phyloP scores from a whole-genome alignment of 805 yeast genomes.

The Lipomyces yamanashiensis region DNA sequence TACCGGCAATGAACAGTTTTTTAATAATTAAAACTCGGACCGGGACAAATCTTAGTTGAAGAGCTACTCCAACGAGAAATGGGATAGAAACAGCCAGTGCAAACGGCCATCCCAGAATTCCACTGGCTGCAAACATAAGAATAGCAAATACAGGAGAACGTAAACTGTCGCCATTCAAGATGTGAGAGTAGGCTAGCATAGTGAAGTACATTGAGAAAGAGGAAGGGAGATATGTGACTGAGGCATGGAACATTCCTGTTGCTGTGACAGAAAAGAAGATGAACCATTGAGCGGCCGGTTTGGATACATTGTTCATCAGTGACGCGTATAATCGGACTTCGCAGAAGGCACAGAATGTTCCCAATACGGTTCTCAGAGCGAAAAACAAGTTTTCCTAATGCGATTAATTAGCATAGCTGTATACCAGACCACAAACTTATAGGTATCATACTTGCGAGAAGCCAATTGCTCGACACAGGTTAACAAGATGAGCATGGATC shows the following conservation, averaged over 20 bases:
- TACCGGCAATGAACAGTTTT: slow-evolving; percentile 36
- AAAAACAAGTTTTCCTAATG: slow-evolving; percentile 52
- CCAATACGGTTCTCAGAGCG: slow-evolving; percentile 54
- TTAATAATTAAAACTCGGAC: slow-evolving; percentile 1
- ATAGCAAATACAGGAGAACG: slow-evolving; percentile 32
- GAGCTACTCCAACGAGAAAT: slow-evolving; percentile 48
- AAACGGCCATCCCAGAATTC: slow-evolving; percentile 92
- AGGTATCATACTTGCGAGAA: slow-evolving; percentile 25
- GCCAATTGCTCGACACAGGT: slow-evolving; percentile 34
- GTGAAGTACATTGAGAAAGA: slow-evolving; percentile 65
- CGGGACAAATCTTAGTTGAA: slow-evolving; percentile 30
- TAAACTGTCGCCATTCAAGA: slow-evolving; percentile 30
- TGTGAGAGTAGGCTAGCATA: slow-evolving; percentile 45
- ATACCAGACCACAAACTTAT: background rate
- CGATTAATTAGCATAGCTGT: background rate
- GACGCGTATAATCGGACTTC: slow-evolving; percentile 60
- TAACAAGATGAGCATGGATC: slow-evolving; percentile 47
- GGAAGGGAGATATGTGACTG: slow-evolving; percentile 84
- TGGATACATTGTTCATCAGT: slow-evolving; percentile 47
- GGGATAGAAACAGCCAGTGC: slow-evolving; percentile 69
- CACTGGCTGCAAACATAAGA: slow-evolving; percentile 63
- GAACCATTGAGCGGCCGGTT: slow-evolving; percentile 60
- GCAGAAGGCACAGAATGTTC: slow-evolving; percentile 49
- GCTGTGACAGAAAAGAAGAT: slow-evolving; percentile 62
- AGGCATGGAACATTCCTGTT: slow-evolving; percentile 88